phyloP scores from a whole-genome alignment of 257 asterid genomes.

The Catharanthus roseus region DNA sequence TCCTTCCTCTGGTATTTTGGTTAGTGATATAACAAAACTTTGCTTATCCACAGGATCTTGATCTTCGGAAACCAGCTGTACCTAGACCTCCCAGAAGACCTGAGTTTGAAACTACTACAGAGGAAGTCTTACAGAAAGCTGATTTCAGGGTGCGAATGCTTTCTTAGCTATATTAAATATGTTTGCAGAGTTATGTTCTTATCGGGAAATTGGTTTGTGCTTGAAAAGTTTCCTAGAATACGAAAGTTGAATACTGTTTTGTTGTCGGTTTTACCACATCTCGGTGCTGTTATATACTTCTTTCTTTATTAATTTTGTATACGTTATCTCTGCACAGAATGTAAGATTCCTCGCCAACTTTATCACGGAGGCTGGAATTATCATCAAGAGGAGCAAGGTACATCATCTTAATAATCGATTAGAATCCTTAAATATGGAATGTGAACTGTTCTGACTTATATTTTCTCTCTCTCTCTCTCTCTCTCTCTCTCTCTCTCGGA shows the following conservation, averaged over 20 bases:
- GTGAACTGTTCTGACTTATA: neutral
- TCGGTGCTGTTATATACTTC: neutral
- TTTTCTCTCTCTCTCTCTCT: neutral
- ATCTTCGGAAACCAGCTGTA: constrained; percentile 63
- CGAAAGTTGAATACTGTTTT: neutral
- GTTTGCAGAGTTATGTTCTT: constrained; percentile 1
- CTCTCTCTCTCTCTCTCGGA: neutral
- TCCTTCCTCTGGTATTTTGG: constrained; percentile 17
- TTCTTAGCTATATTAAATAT: constrained; percentile 7
- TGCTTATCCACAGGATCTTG: constrained; percentile 64
- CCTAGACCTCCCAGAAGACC: constrained; percentile 47
- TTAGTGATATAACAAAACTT: constrained; percentile 11
- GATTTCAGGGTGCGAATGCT: constrained; percentile 79
- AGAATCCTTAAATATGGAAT: neutral
- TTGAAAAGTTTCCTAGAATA: neutral
- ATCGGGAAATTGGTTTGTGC: neutral
- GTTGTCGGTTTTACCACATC: neutral
- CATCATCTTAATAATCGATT: neutral
- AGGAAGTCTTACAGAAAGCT: constrained; percentile 73
- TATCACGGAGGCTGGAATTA: constrained; percentile 81
- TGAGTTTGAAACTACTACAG: constrained; percentile 71
- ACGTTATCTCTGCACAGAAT: constrained; percentile 44
- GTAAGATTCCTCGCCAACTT: constrained; percentile 84
- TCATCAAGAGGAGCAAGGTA: constrained; percentile 88
- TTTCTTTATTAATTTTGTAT: neutral